These are phyloP conservation scores for Glycine tomentella DNA, from an alignment of 306 rosid genomes.

Conservation along the genomic window DNA sequence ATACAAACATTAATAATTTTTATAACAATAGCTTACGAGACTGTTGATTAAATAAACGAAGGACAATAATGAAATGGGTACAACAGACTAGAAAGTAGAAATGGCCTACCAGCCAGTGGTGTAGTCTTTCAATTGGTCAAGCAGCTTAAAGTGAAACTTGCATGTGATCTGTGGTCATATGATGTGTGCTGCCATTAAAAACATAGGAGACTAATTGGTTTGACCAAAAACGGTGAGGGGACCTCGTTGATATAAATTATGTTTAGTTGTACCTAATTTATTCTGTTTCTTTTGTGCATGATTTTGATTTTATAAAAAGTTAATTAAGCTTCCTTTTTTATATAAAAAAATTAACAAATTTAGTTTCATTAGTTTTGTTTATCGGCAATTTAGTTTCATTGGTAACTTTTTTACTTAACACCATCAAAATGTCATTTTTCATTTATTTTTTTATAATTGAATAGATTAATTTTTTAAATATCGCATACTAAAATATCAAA, in stretches of 20 bases:
- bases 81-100: not conserved
- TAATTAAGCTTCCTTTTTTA: not conserved
- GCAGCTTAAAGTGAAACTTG: not conserved
- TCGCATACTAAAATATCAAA: not conserved
- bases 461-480: too few species aligned
- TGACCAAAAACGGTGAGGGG: not conserved
- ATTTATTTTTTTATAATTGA: not conserved
- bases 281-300: not conserved
- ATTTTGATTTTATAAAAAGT: not conserved
- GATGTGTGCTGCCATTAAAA: not conserved
- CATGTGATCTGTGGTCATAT: conserved; percentile 35
- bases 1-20: too few species aligned
- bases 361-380: not conserved
- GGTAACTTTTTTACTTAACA: not conserved
- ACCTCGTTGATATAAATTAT: not conserved
- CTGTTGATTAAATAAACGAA: too few species aligned
- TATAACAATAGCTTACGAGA: not conserved
- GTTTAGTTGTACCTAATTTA: not conserved
- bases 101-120: not conserved
- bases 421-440: not conserved
- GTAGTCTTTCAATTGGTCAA: not conserved
- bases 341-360: not conserved
- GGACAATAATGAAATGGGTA: not conserved
- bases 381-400: not conserved
- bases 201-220: conserved; percentile 10